Conservation (phyloP, 2,329 filamentous ascomycete species). For the Penicillium digitatum region DNA sequence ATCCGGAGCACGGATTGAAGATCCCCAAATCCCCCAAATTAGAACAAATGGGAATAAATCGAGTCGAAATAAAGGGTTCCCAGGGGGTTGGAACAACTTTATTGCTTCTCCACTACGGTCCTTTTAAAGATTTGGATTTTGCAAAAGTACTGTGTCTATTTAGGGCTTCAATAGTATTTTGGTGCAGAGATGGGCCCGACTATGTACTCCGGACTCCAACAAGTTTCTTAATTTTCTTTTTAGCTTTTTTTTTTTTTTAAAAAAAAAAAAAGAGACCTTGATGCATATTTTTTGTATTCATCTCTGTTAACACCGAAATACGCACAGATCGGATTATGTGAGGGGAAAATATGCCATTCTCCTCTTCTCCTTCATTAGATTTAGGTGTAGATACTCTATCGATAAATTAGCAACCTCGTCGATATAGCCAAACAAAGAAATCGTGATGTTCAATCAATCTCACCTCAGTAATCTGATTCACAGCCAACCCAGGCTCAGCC, state of each 20-base stretch:
- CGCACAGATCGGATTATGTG: background rate
- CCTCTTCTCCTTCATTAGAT: background rate
- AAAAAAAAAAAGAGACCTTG: too few species aligned
- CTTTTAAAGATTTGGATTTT: background rate
- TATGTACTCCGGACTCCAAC: background rate
- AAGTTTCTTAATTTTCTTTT: background rate
- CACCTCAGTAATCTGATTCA: slow-evolving; percentile 82
- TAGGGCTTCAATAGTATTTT: background rate
- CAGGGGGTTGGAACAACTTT: slow-evolving; percentile 2
- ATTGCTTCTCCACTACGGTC: background rate
- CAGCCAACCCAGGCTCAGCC: slow-evolving; percentile 81
- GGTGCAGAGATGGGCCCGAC: background rate
- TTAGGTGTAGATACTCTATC: slow-evolving; percentile 37
- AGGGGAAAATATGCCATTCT: background rate
- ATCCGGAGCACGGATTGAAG: background rate
- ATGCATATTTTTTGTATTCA: background rate
- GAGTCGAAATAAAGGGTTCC: background rate
- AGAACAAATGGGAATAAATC: background rate
- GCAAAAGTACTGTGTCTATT: background rate
- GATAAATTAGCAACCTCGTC: slow-evolving; percentile 12
- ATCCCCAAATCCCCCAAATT: background rate
- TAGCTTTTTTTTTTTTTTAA: background rate
- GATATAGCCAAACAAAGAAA: background rate
- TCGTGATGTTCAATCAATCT: slow-evolving; percentile 50
- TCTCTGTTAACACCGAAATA: background rate